phyloP scores from a whole-genome alignment of 768 basidiomycete species.

The Sporobolomyces phaffii region DNA sequence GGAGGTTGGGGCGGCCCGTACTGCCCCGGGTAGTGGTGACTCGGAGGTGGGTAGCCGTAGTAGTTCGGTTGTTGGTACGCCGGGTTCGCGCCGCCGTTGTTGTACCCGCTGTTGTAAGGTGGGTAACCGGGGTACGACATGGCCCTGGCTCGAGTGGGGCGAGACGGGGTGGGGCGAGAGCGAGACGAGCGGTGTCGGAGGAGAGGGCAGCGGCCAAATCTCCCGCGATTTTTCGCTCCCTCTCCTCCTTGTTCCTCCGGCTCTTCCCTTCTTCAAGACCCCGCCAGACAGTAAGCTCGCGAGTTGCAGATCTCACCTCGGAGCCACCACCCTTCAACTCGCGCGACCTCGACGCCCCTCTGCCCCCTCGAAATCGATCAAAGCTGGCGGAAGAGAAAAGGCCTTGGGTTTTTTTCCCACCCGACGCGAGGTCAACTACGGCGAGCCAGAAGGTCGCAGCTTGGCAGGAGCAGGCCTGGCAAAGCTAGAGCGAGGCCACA shows the following conservation, averaged over 20 bases:
- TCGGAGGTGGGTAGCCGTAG: constrained; percentile 3
- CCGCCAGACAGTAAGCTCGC: constrained; percentile 17
- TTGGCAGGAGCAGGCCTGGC: too few species aligned
- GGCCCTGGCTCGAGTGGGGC: not conserved
- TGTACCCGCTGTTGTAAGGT: not conserved
- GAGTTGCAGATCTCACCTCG: not conserved
- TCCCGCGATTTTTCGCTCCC: too few species aligned
- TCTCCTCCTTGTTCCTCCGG: constrained; percentile 4
- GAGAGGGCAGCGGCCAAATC: too few species aligned
- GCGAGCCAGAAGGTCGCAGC: too few species aligned
- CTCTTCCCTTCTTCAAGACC: constrained; percentile 15
- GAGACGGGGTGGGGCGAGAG: not conserved
- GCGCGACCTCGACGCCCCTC: not conserved
- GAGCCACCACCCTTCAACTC: not conserved
- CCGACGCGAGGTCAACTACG: not conserved
- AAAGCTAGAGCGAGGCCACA: too few species aligned
- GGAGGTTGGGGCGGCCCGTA: not conserved
- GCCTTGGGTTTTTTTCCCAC: constrained; percentile 1
- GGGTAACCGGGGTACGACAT: constrained; percentile 19
- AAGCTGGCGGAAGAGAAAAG: not conserved
- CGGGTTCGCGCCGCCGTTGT: not conserved
- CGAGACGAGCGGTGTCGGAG: not conserved
- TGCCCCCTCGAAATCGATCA: not conserved
- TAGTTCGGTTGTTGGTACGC: not conserved
- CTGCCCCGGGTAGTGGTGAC: not conserved